Conservation (phyloP, 768 basidiomycete species). For the Tulasnella sp. region DNA sequence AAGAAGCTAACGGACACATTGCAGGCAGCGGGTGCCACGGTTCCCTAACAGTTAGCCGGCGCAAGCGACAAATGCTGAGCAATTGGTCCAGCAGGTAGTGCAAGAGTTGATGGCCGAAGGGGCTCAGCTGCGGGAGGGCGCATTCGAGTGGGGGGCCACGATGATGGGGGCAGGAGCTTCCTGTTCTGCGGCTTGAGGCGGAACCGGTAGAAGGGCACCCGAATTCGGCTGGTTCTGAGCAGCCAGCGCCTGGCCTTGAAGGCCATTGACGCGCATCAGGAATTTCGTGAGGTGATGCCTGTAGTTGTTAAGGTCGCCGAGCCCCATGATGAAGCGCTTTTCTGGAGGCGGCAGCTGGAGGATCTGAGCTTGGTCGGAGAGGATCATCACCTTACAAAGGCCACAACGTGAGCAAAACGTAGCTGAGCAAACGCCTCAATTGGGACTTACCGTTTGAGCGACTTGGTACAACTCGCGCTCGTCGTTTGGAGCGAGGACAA, state of each 20-base stretch:
- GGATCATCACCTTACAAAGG: not conserved
- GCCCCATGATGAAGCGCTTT: slow-evolving; percentile 11
- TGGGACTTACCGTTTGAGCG: not conserved
- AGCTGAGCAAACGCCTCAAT: not conserved
- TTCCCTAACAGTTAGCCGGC: no score
- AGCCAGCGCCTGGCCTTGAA: not conserved
- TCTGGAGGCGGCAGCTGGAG: not conserved
- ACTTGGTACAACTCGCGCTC: slow-evolving; percentile 11
- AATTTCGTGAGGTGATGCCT: not conserved
- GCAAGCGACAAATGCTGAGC: no score
- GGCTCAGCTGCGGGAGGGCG: no score
- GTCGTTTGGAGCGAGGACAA: no score
- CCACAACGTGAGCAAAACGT: not conserved
- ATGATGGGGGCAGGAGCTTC: no score
- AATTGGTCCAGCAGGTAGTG: no score
- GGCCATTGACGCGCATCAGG: slow-evolving; percentile 7
- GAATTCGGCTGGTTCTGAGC: not conserved
- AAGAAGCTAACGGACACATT: no score
- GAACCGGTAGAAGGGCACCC: not conserved
- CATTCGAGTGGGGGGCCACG: no score
- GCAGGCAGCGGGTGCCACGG: no score
- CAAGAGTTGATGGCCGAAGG: no score
- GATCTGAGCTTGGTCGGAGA: slow-evolving; percentile 5
- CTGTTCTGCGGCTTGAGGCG: not conserved
- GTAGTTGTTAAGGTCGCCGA: not conserved